Conservation (phyloP, 345 rosid genomes). For the Acer campestre region DNA sequence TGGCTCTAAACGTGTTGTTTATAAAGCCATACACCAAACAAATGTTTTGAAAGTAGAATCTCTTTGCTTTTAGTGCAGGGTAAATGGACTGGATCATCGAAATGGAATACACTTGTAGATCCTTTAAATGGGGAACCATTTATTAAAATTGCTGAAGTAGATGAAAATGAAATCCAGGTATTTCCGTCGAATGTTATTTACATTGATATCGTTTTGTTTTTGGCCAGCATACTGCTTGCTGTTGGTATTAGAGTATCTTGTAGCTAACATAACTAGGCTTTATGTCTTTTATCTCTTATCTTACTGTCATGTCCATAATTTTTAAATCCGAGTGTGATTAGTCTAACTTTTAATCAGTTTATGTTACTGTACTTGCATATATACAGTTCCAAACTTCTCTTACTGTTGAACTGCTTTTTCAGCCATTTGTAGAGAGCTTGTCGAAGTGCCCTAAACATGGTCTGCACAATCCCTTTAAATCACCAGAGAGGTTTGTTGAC, state of each 20-base stretch:
- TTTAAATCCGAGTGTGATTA: neutral
- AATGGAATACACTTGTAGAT: conserved; percentile 67
- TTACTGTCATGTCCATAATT: neutral
- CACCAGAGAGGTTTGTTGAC: conserved; percentile 81
- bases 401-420: conserved; percentile 37
- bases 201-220: neutral
- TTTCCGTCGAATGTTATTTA: neutral
- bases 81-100: conserved; percentile 75
- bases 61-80: conserved; percentile 71
- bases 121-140: conserved; percentile 96
- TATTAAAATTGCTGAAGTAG: conserved; percentile 81
- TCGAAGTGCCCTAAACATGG: conserved; percentile 95
- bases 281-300: neutral
- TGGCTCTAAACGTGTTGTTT: neutral
- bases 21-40: conserved; percentile 7
- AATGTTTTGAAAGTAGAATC: conserved; percentile 18
- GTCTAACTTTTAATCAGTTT: neutral
- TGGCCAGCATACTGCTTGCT: neutral
- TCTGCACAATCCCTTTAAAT: conserved; percentile 92
- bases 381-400: conserved; percentile 2
- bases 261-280: conserved; percentile 1
- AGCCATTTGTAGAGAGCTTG: conserved; percentile 98
- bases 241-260: neutral
- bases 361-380: neutral
- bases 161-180: conserved; percentile 78